Evolutionary conservation across 2,329 filamentous ascomycete genomes (phyloP).

Genomic region (Parasarocladium wereldwijsianum): DNA sequence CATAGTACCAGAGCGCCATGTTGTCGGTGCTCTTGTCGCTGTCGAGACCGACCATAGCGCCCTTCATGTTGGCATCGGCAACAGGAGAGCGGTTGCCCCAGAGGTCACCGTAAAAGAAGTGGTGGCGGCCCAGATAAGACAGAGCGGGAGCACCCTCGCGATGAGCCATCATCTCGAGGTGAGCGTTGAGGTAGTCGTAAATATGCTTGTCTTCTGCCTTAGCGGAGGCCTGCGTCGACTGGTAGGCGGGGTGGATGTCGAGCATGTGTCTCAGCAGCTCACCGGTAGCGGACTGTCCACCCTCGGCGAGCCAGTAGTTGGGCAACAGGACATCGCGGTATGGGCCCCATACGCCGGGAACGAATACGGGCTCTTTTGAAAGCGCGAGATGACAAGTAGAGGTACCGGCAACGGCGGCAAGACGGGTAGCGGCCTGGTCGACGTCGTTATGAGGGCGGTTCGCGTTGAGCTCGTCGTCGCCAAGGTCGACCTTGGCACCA

Average conservation of each 20-base stretch:
- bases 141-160: slow-evolving; percentile 58
- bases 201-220: slow-evolving; percentile 76
- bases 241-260: slow-evolving; percentile 85
- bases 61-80: slow-evolving; percentile 86
- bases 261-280: slow-evolving; percentile 89
- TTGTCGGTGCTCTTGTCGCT: slow-evolving; percentile 78
- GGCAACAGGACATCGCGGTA: slow-evolving; percentile 90
- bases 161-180: slow-evolving; percentile 62
- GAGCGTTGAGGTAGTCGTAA: slow-evolving; percentile 87
- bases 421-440: slow-evolving; percentile 80
- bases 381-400: slow-evolving; percentile 96
- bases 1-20: slow-evolving; percentile 85
- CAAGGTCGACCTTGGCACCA: slow-evolving; percentile 81
- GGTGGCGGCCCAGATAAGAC: slow-evolving; percentile 76
- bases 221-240: slow-evolving; percentile 63
- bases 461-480: slow-evolving; percentile 48
- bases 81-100: slow-evolving; percentile 94
- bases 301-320: slow-evolving; percentile 92
- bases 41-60: slow-evolving; percentile 72
- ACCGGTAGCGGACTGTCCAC: slow-evolving; percentile 90
- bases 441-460: slow-evolving; percentile 65
- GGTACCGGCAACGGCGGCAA: slow-evolving; percentile 89
- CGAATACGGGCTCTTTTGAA: slow-evolving; percentile 85
- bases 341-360: slow-evolving; percentile 90
- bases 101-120: slow-evolving; percentile 97